Evolutionary conservation across 176 grass and related monocot species (phyloP), one percentile per base, ranked within the genome.

Genomic region (Oryza officinalis): DNA sequence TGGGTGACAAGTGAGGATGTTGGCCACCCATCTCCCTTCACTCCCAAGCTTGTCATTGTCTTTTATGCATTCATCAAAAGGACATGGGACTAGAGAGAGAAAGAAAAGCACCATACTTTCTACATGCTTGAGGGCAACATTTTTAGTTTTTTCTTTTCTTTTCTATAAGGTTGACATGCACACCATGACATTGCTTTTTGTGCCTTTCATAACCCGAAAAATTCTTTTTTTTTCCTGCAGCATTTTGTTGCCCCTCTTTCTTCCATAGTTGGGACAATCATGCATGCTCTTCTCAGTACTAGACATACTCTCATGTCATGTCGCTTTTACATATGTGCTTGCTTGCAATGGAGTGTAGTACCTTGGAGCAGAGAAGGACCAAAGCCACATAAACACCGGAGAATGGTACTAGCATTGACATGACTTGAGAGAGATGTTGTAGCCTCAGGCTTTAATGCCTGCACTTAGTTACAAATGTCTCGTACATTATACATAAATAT

Each of bases 1-100:
- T 81, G 83, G 90, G 79, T 92, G 93, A 88, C 90, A 92, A 87
- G 72, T 76, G 68, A 95, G 88, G 88, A 83, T 95, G 93, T 72
- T 88, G 90, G 76, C 93, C 88, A 88, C 79, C 86, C 84, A 85
- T 88, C 85, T 98, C 88, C 96, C 96, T 98, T 93, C 96, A 90
- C 83, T 92, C 84, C 93, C 89, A 95, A 98, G 93, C 87, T 93
- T 98, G 91, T 92, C 93, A 92, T 85, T 95, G 76, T 69, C 93
- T 90, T 90, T 97, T 95, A 79, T 86, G 69, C 80, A 82, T 87
- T 65, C 82, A 82, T 61, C 57, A 82, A 78, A 81, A 89, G 47
- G 76, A 86, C 60, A 77, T 70, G 25, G 71, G 15, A 33, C 6
- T 20, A 57, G 49, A 61, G 74, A 77, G 79, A 80, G n/a, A 28